phyloP scores from a whole-genome alignment of 176 grass and related monocot species.

The Dendrocalamus sinicus region DNA sequence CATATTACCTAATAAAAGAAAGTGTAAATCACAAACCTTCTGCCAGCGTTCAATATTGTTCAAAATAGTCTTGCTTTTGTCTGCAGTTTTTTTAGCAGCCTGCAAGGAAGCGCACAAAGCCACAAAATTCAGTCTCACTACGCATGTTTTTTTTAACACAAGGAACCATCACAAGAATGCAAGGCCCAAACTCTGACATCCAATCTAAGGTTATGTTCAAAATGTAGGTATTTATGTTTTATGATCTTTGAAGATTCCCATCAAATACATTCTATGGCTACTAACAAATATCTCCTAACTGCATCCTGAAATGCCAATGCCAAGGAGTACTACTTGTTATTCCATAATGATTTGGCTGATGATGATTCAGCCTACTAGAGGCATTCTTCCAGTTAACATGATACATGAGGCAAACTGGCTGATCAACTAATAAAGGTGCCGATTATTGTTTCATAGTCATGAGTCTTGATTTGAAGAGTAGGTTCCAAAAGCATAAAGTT shows the following conservation, averaged over 20 bases:
- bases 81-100: conserved; percentile 93
- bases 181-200: neutral
- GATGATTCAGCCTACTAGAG: neutral
- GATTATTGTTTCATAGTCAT: neutral
- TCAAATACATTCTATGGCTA: neutral
- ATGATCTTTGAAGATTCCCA: neutral
- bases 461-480: neutral
- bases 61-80: conserved; percentile 73
- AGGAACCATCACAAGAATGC: conserved; percentile 15
- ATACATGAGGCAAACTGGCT: neutral
- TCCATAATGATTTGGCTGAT: neutral
- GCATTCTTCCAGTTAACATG: neutral
- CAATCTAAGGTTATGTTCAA: neutral
- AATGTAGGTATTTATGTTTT: neutral
- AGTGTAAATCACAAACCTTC: conserved; percentile 74
- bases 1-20: conserved; percentile 28
- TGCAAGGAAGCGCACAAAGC: conserved; percentile 38
- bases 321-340: neutral
- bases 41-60: conserved; percentile 98
- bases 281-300: neutral
- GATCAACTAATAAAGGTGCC: neutral
- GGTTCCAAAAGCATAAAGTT: neutral
- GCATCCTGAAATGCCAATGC: conserved; percentile 10
- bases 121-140: conserved; percentile 23
- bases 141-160: conserved; percentile 5